These are phyloP conservation scores for Trichoderma gamsii DNA, from an alignment of 495 filamentous ascomycete genomes.

Conservation along the genomic window DNA sequence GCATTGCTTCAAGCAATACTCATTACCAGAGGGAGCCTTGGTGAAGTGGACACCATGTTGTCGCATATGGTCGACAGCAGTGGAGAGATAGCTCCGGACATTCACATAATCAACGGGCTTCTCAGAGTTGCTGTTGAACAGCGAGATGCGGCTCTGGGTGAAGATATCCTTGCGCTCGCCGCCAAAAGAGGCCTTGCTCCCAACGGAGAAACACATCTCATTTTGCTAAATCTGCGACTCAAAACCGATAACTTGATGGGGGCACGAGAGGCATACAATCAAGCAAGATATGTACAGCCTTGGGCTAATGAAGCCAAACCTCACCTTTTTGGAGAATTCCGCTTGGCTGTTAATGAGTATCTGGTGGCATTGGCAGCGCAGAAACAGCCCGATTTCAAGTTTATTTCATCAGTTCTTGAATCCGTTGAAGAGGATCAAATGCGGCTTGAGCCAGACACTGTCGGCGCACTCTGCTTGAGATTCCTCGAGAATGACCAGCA, in stretches of 20 bases:
- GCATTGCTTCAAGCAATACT: slow-evolving; percentile 67
- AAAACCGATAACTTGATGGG: slow-evolving; percentile 61
- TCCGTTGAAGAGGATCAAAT: slow-evolving; percentile 68
- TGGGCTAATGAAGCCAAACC: slow-evolving; percentile 32
- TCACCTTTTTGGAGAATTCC: slow-evolving; percentile 35
- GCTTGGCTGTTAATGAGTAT: slow-evolving; percentile 65
- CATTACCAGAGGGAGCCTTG: slow-evolving; percentile 57
- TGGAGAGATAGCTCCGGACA: slow-evolving; percentile 47
- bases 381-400: slow-evolving; percentile 49
- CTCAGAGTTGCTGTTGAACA: slow-evolving; percentile 66
- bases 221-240: slow-evolving; percentile 71
- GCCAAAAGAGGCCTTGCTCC: slow-evolving; percentile 56
- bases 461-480: slow-evolving; percentile 60
- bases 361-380: slow-evolving; percentile 63
- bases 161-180: slow-evolving; percentile 62
- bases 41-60: slow-evolving; percentile 65
- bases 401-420: slow-evolving; percentile 64
- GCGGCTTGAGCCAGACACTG: slow-evolving; percentile 62
- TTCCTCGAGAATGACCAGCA: slow-evolving; percentile 68
- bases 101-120: slow-evolving; percentile 67
- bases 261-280: slow-evolving; percentile 56
- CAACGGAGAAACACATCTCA: slow-evolving; percentile 57
- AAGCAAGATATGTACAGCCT: slow-evolving; percentile 29
- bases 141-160: slow-evolving; percentile 63
- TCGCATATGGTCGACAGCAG: slow-evolving; percentile 49